Evolutionary conservation across 331 rosid genomes (phyloP).

Genomic region (Saraca asoca): DNA sequence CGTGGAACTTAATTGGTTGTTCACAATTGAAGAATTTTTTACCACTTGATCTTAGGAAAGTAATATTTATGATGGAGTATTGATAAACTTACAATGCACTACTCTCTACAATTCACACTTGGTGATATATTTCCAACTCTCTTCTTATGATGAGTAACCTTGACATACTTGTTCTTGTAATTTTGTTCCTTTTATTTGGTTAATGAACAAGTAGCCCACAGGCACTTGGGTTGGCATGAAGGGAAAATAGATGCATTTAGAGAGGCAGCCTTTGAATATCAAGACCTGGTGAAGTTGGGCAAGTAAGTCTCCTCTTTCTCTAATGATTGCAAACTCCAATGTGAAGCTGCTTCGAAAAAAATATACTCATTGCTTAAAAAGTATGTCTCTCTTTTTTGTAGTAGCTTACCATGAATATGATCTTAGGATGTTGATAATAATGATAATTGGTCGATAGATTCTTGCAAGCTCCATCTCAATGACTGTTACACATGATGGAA

Average conservation of each 20-base stretch:
- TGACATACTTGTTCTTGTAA: constrained; percentile 27
- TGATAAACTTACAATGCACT: no score
- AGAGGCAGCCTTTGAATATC: constrained; percentile 90
- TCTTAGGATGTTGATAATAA: neutral
- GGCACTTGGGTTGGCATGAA: constrained; percentile 97
- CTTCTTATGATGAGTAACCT: no score
- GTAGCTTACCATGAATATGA: no score
- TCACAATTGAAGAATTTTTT: no score
- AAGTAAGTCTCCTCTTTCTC: constrained; percentile 66
- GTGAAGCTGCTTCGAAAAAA: constrained; percentile 79
- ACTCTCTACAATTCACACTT: no score
- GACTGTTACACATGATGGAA: neutral
- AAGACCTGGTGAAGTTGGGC: constrained; percentile 76
- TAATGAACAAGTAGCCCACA: constrained; percentile 83
- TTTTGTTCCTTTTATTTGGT: constrained; percentile 49
- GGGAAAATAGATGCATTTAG: constrained; percentile 88
- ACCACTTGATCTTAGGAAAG: no score
- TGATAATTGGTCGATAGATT: constrained; percentile 20
- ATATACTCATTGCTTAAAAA: constrained; percentile 88
- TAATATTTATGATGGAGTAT: no score
- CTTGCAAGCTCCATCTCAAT: constrained; percentile 25
- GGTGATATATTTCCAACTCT: no score
- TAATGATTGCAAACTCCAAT: constrained; percentile 70
- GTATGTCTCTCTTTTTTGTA: constrained; percentile 46
- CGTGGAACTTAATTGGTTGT: no score